Evolutionary conservation across 2,329 filamentous ascomycete species (phyloP).

Genomic region (Pseudogymnoascus sp.): DNA sequence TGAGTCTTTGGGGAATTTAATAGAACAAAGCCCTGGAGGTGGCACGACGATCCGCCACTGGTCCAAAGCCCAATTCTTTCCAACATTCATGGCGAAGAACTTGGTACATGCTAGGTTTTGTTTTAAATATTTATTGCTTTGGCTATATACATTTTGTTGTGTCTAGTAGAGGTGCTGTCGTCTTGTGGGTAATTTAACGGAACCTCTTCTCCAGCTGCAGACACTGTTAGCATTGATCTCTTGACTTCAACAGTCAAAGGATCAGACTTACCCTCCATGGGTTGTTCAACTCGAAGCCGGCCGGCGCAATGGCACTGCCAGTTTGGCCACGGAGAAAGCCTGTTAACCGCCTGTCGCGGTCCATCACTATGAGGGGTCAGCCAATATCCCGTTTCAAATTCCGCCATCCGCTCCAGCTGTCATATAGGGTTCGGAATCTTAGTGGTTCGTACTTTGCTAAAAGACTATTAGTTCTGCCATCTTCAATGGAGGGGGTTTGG

Average conservation of each 20-base stretch:
- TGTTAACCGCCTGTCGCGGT: constrained; percentile 33
- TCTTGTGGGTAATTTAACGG: not conserved
- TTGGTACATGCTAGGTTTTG: not conserved
- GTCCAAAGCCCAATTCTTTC: not conserved
- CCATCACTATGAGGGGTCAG: constrained; percentile 30
- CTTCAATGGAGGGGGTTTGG: constrained; percentile 7
- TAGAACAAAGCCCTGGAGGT: not conserved
- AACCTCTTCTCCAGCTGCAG: constrained; percentile 9
- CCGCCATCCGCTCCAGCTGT: constrained; percentile 16
- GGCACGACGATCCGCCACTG: not conserved
- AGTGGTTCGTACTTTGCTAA: constrained; percentile 28
- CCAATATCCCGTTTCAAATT: not conserved
- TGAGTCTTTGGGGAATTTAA: not conserved
- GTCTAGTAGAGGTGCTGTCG: not conserved
- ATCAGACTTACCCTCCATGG: constrained; percentile 31
- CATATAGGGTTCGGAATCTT: not conserved
- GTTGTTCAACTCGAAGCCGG: constrained; percentile 34
- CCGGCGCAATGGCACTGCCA: constrained; percentile 29
- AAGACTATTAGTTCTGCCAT: constrained; percentile 18
- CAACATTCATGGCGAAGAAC: not conserved
- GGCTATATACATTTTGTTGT: constrained; percentile 9
- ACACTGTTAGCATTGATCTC: not conserved
- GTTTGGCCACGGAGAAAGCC: constrained; percentile 32
- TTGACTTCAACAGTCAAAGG: not conserved
- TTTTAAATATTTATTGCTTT: not conserved